phyloP scores from a whole-genome alignment of 345 rosid genomes.

The Syzygium aqueum region DNA sequence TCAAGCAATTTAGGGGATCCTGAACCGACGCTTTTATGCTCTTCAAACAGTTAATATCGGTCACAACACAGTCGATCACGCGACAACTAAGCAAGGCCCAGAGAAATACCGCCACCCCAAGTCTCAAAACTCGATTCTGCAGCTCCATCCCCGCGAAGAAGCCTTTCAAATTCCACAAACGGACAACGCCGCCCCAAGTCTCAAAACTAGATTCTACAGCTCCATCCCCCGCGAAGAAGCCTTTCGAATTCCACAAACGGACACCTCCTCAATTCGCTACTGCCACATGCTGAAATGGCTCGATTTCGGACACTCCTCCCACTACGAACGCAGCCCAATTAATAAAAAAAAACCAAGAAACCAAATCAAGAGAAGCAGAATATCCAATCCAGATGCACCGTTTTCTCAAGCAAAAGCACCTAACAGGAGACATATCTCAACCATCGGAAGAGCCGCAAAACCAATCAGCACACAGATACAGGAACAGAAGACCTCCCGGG shows the following conservation, averaged over 20 bases:
- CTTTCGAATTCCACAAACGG: constrained; percentile 7
- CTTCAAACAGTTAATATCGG: constrained; percentile 48
- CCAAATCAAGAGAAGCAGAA: background rate
- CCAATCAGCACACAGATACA: background rate
- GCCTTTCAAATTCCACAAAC: too few species aligned
- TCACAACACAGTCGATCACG: constrained; percentile 24
- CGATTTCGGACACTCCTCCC: background rate
- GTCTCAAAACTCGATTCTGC: too few species aligned
- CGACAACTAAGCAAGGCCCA: constrained; percentile 26
- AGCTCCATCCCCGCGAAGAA: too few species aligned
- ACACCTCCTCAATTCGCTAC: background rate
- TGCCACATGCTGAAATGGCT: background rate
- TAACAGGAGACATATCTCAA: background rate
- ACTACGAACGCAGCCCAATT: background rate
- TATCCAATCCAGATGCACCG: background rate
- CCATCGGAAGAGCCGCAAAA: background rate
- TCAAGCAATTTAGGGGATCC: constrained; percentile 44
- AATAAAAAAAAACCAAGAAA: background rate
- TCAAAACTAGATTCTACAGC: constrained; percentile 1
- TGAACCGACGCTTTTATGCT: constrained; percentile 17
- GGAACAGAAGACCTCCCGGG: background rate
- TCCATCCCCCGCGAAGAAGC: background rate
- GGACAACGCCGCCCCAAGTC: constrained; percentile 8
- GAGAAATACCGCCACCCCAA: constrained; percentile 3
- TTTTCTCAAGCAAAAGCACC: background rate